Percentiles rank a stretch among this genome's conserved stretches.
phyloP scores from a whole-genome alignment of 2,329 filamentous ascomycete species.

The Alternaria consortialis region DNA sequence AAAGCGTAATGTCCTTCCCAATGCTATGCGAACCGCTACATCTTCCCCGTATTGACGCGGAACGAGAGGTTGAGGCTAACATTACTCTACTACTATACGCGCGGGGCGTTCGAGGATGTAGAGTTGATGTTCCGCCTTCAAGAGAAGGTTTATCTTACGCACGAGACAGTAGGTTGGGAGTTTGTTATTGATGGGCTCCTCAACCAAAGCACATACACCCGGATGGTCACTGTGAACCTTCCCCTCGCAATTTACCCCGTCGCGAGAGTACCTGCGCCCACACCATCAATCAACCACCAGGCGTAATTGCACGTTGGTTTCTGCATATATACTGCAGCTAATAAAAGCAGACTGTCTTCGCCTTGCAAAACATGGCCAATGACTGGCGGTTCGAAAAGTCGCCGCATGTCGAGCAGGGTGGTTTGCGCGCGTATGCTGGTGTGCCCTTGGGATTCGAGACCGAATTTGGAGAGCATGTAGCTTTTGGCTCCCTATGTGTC shows the following conservation, averaged over 20 bases:
- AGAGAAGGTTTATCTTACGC: slow-evolving; percentile 54
- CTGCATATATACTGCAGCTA: slow-evolving; percentile 8
- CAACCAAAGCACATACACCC: slow-evolving; percentile 55
- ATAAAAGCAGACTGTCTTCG: slow-evolving; percentile 48
- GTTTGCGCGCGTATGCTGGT: slow-evolving; percentile 55
- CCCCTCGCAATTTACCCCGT: slow-evolving; percentile 55
- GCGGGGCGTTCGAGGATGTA: slow-evolving; percentile 50
- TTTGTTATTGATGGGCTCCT: slow-evolving; percentile 58
- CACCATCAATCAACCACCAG: slow-evolving; percentile 50
- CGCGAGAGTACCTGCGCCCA: slow-evolving; percentile 59
- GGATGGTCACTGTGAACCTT: slow-evolving; percentile 55
- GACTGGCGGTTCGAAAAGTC: slow-evolving; percentile 58
- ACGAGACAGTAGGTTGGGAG: slow-evolving; percentile 57
- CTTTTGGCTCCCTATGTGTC: slow-evolving; percentile 57
- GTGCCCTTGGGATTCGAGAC: slow-evolving; percentile 53
- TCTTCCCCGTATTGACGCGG: slow-evolving; percentile 47
- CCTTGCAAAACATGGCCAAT: slow-evolving; percentile 53
- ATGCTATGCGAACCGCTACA: slow-evolving; percentile 38
- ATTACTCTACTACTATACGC: slow-evolving; percentile 58
- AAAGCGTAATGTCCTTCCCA: slow-evolving; percentile 19
- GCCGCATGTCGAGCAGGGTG: slow-evolving; percentile 54
- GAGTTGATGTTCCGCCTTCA: slow-evolving; percentile 55
- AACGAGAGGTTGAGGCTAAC: slow-evolving; percentile 52
- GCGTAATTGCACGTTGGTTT: slow-evolving; percentile 30
- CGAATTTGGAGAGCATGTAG: slow-evolving; percentile 52